Conservation (phyloP, 148 eudicot species). For the Gaultheria prostrata region DNA sequence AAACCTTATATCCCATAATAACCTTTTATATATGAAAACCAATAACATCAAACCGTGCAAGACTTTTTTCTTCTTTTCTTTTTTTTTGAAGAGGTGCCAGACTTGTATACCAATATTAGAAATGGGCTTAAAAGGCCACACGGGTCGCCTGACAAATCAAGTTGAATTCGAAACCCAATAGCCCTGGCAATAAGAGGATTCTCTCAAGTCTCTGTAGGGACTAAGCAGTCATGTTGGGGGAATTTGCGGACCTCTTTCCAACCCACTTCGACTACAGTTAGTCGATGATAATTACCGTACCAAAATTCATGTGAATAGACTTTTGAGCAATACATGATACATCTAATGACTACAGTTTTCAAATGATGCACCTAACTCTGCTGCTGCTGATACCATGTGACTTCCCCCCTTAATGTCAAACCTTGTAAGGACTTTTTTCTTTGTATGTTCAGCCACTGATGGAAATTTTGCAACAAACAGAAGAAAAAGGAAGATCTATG, state of each 20-base stretch:
- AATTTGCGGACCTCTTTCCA: not conserved
- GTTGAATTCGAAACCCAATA: not conserved
- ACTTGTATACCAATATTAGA: too few relatives aligned
- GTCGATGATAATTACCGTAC: not conserved
- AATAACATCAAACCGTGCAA: not conserved
- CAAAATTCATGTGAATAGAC: not conserved
- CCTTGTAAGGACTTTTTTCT: not conserved
- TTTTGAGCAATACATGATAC: not conserved
- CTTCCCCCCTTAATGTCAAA: not conserved
- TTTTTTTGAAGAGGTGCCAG: too few relatives aligned
- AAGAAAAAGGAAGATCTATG: not conserved
- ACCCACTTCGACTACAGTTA: not conserved
- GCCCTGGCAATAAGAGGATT: not conserved
- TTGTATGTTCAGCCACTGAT: not conserved
- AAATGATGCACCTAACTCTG: not conserved
- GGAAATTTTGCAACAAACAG: not conserved
- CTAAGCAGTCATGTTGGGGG: not conserved
- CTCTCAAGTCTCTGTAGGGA: not conserved
- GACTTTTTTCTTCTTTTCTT: not conserved
- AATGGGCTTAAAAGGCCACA: not conserved
- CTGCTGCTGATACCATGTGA: conserved; percentile 7
- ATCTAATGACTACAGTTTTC: not conserved
- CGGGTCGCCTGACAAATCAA: not conserved
- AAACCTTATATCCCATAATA: not conserved
- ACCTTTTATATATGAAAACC: not conserved